phyloP scores from a whole-genome alignment of 1,139 yeast genomes.

The Yamadazyma epiphylla region DNA sequence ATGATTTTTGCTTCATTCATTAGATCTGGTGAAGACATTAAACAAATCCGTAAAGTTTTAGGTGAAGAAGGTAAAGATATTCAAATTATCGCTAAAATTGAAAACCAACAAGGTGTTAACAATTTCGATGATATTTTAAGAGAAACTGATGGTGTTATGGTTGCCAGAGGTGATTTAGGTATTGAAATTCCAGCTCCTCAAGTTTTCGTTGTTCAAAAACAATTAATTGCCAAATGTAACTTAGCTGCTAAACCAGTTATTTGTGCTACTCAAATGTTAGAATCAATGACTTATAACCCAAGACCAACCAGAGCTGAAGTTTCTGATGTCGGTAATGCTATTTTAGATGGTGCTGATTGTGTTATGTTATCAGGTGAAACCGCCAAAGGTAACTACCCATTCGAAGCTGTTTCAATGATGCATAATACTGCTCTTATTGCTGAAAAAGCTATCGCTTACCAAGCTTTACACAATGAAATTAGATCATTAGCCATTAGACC shows the following conservation, averaged over 20 bases:
- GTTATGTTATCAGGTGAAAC: constrained; percentile 99
- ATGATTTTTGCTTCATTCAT: constrained; percentile 98
- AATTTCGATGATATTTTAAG: constrained; percentile 93
- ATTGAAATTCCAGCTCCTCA: constrained; percentile 99
- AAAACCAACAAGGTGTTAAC: constrained; percentile 99
- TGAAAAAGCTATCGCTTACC: constrained; percentile 94
- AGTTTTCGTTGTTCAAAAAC: constrained; percentile 98
- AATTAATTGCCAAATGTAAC: constrained; percentile 98
- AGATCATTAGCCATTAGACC: constrained; percentile 85
- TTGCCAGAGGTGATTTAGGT: constrained; percentile 99
- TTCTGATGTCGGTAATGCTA: constrained; percentile 98
- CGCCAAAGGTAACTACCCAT: constrained; percentile 98
- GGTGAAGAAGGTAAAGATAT: constrained; percentile 97
- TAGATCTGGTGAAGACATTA: constrained; percentile 89
- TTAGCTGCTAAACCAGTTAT: constrained; percentile 99
- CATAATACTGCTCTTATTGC: constrained; percentile 96
- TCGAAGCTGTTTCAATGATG: constrained; percentile 98
- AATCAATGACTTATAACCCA: constrained; percentile 99
- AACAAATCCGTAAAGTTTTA: constrained; percentile 84
- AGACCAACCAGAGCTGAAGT: constrained; percentile 99
- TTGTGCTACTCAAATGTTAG: constrained; percentile 99
- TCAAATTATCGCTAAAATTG: constrained; percentile 95
- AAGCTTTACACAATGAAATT: constrained; percentile 81
- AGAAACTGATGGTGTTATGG: constrained; percentile 99
- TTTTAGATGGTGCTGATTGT: constrained; percentile 99